Base-by-base conservation (phyloP, 179 eudicot species). In the Pouteria campechiana region DNA sequence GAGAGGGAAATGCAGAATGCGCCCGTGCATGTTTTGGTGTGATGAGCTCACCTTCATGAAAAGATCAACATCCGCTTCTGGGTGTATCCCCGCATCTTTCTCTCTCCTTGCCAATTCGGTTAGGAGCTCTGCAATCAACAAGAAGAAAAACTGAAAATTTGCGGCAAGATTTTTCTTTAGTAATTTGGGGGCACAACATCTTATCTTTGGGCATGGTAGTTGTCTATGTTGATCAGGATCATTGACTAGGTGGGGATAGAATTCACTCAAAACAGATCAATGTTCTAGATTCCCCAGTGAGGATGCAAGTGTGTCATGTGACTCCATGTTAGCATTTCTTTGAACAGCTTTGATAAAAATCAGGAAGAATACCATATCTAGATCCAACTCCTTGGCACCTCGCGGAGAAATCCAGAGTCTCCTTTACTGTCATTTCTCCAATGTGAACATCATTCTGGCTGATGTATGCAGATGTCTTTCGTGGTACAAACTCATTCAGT, bases 51-150 rank as follows among this genome's bases (percentile, higher is more conserved):
- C 90, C 93, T 85, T 85, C 95, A 85, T 81, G 52, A 63, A 81
- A 17, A 81, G 79, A 51, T 85, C 93, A 33, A 85, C 61, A 41
- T 75, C 95, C 9, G 93, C 82, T 34, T 81, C 88, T 2, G 95
- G 95, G 12, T 67, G 74, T 50, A 78, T 73, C 0, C 81, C 65
- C 1, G 70, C 65, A 37, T 64, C 78, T 52, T 54, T 78, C 57
- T 85, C 95, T 43, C 84, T 51, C 54, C 64, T 69, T 24, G 67
- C 68, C 46, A 85, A 78, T 53, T 85, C 82, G 19, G 59, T 50
- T 55, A 78, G 43, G 25, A 68, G 63, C 18, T 74, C 95, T 85
- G 16, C 16, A 25, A 48, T 25, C 28, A n/a, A n/a, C n/a, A n/a
- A n/a, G n/a, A n/a, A n/a, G n/a, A n/a, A n/a, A n/a, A n/a, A n/a